Evolutionary conservation across 2,329 filamentous ascomycete genomes (phyloP), one percentile per base, ranked within the genome.

Genomic region (Blastomyces gilchristii): DNA sequence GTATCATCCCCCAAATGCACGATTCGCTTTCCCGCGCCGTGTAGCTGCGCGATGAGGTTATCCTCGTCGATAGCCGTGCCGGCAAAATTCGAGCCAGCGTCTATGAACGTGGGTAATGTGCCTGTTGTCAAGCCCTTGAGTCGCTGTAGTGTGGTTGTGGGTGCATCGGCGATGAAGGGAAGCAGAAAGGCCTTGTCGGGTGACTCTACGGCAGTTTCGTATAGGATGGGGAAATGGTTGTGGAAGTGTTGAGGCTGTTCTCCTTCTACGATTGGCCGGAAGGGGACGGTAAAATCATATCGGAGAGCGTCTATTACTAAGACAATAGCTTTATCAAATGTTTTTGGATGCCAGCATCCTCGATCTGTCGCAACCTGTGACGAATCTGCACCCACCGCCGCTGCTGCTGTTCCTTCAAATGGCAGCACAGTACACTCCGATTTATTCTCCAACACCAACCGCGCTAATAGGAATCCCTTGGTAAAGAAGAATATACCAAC

Each of bases 1-100:
- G 94, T 99, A 76, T 99, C 93, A 74, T 99, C 94, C n/a, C 94
- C 94, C 47, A 99, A 79, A 71, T 99, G 95, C 6, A 92, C 94
- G 68, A 99, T 85, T 67, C 83, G 89, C 80, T 91, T 88, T 45
- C 85, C 85, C 18, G 84, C 83, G 69, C 81, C 78, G 63, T 79
- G 81, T 65, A 90, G 70, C 69, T 90, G 87, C 62, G 82, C 82
- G 16, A 90, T 78, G 56, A 90, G 68, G 67, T 90, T 90, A 73
- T 99, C 94, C 79, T 99, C 94, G 63, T 97, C 92, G 69, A 99
- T 97, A 6, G 90, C 90, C 2, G 89, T 96, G 2, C 94, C 94
- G 0, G 91, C 91, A 75, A 99, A 99, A 76, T 93, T 99, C 66
- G 90, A 96, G 0, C 94, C 94, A 12, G 90, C 85, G 73, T 99